These are phyloP conservation scores for Trichosporon sp. DNA, from an alignment of 1,284 basidiomycete species.

Conservation along the genomic window DNA sequence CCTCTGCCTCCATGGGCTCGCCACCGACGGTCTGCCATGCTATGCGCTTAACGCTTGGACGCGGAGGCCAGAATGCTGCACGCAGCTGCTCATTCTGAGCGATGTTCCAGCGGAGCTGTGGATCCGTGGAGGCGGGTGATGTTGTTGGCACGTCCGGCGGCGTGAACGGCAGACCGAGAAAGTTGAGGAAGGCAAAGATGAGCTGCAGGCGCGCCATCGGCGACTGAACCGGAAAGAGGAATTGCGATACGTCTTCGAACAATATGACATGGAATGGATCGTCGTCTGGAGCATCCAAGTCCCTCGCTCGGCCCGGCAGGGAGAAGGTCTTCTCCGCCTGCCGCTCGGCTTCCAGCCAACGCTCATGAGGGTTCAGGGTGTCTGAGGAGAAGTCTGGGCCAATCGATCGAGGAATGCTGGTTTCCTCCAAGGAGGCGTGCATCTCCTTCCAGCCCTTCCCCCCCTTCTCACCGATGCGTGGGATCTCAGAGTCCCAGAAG, in stretches of 20 bases:
- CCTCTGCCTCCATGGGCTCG: slow-evolving; percentile 48
- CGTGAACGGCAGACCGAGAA: slow-evolving; percentile 62
- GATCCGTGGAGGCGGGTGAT: slow-evolving; percentile 43
- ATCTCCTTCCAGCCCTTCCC: slow-evolving; percentile 49
- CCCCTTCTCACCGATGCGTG: slow-evolving; percentile 52
- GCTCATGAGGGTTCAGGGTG: slow-evolving; percentile 60
- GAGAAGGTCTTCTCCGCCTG: slow-evolving; percentile 52
- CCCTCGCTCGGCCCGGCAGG: slow-evolving; percentile 60
- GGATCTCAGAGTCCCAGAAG: slow-evolving; percentile 54
- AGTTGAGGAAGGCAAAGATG: slow-evolving; percentile 69
- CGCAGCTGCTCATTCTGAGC: slow-evolving; percentile 27
- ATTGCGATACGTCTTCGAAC: slow-evolving; percentile 69
- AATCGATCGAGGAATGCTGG: background rate
- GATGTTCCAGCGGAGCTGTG: slow-evolving; percentile 41
- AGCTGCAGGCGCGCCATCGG: slow-evolving; percentile 59
- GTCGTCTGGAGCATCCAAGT: slow-evolving; percentile 55
- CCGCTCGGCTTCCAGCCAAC: slow-evolving; percentile 65
- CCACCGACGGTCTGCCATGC: slow-evolving; percentile 46
- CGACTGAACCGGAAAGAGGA: slow-evolving; percentile 62
- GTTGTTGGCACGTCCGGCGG: slow-evolving; percentile 49
- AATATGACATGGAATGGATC: slow-evolving; percentile 71
- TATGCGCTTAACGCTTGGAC: slow-evolving; percentile 11
- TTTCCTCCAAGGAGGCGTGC: slow-evolving; percentile 9
- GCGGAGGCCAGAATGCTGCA: slow-evolving; percentile 33
- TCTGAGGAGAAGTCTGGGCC: background rate